Percentiles rank a stretch among this genome's conserved stretches.
phyloP scores from a whole-genome alignment of 108 stramenopile genomes.

The Cyclostephanos tholiformis region DNA sequence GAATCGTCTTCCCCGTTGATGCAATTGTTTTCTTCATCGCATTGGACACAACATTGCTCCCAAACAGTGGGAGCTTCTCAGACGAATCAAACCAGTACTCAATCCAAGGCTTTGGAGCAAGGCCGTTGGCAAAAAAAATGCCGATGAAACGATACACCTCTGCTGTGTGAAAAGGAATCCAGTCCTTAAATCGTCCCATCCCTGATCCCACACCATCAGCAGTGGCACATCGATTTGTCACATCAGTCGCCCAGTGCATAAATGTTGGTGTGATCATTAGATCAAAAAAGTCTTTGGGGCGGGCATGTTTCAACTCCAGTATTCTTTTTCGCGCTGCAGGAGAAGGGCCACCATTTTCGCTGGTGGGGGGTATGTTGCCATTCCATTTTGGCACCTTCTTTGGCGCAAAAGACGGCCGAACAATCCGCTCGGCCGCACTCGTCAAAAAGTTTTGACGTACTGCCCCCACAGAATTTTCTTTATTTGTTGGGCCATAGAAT shows the following conservation, averaged over 20 bases:
- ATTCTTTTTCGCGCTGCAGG: background rate
- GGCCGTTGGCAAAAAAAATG: background rate
- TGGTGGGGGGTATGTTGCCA: too few species aligned
- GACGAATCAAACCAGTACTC: background rate
- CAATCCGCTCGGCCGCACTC: background rate
- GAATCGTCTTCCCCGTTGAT: too few species aligned
- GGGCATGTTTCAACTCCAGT: background rate
- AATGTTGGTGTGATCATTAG: constrained; percentile 2
- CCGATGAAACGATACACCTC: background rate
- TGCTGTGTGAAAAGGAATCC: background rate
- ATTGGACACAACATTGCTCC: too few species aligned
- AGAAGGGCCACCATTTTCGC: background rate
- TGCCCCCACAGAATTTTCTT: background rate
- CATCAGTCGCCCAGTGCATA: background rate
- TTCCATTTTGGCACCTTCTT: background rate
- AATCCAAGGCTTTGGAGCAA: background rate
- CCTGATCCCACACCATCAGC: constrained; percentile 10
- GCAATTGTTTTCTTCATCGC: too few species aligned
- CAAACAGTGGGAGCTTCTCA: too few species aligned
- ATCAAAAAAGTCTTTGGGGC: constrained; percentile 16
- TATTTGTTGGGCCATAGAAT: background rate
- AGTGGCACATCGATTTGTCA: background rate
- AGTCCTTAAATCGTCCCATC: background rate
- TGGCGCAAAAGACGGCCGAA: background rate
- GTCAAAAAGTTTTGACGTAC: background rate